Conservation (phyloP, 768 basidiomycete genomes). For the Suillus luteus region DNA sequence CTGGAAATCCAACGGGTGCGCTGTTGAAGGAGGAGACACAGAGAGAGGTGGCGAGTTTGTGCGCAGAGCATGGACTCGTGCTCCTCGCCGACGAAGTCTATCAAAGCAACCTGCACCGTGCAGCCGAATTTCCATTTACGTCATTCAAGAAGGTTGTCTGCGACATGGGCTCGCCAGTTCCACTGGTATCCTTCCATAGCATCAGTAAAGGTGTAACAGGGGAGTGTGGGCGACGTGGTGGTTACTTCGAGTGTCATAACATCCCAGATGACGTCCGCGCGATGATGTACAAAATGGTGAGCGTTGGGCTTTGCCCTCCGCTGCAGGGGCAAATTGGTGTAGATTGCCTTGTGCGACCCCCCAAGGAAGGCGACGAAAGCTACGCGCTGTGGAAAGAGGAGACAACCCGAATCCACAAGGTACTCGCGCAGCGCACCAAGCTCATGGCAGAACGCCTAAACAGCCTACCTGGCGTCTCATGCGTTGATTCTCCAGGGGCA, state of each 20-base stretch:
- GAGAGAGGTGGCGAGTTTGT: conserved; percentile 75
- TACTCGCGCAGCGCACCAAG: conserved; percentile 66
- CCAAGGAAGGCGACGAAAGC: conserved; percentile 70
- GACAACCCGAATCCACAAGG: conserved; percentile 76
- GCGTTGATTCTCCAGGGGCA: conserved; percentile 88
- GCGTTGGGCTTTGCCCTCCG: conserved; percentile 87
- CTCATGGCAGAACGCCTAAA: conserved; percentile 83
- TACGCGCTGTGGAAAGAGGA: conserved; percentile 83
- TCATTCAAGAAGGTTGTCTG: conserved; percentile 91
- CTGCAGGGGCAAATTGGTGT: conserved; percentile 92
- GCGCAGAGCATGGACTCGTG: conserved; percentile 82
- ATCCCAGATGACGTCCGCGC: conserved; percentile 75
- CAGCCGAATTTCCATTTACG: conserved; percentile 70
- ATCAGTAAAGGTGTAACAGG: conserved; percentile 96
- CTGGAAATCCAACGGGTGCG: conserved; percentile 95
- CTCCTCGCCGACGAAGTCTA: conserved; percentile 99
- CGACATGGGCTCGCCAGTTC: conserved; percentile 65
- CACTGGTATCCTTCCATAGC: conserved; percentile 94
- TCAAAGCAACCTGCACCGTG: conserved; percentile 86
- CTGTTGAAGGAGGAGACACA: conserved; percentile 75
- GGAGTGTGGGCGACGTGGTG: conserved; percentile 96
- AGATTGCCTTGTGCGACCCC: conserved; percentile 92
- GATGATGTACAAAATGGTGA: conserved; percentile 95
- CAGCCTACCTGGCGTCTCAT: conserved; percentile 82
- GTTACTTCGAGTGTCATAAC: conserved; percentile 94